Evolutionary conservation across 2,329 filamentous ascomycete genomes (phyloP), one percentile per base, ranked within the genome.

Genomic region (Diaporthe ampelina): DNA sequence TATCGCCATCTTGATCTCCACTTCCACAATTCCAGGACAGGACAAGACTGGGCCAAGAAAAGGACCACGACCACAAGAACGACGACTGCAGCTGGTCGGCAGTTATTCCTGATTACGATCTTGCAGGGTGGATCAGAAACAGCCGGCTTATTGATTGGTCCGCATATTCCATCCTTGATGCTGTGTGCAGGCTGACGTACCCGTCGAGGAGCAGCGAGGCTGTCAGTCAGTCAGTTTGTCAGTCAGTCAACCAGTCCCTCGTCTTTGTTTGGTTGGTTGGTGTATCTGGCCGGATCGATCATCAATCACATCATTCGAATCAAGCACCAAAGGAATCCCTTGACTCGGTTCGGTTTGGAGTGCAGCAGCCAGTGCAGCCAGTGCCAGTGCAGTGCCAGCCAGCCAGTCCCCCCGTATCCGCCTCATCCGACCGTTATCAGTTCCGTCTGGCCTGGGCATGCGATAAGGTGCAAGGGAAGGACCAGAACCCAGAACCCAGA

Each of bases 381-480:
- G 29, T 7, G 29, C 5, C 29, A 32, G 29, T 32, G 29, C 29
- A 32, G 29, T 32, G 29, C 29, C 1, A 32, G 52, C 52, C 57
- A 43, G 35, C n/a, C n/a, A 61, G 37, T 29, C 24, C 8, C 9
- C 21, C 59, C 2, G 43, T 67, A 52, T 52, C 63, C 63, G 63
- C 63, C 45, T 52, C 10, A 19, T 67, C 63, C 63, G 63, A 67
- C 45, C 63, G 63, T 67, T 67, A 67, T 67, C 63, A 67, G 63
- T 37, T 24, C 45, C 21, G 63, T 37, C 21, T 35, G 32, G 32
- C 32, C 15, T 37, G 24, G 24, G 61, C 21, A n/a, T 24, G 61
- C 61, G 61, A 67, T 67, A 67, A 67, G 43, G 32, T 13, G 61
- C 24, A 48, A 45, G 61, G 37, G 35, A 37, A 40, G 37, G 37